Base-by-base conservation (phyloP, 2,329 filamentous ascomycete genomes). In the Byssoonygena ceratinophila region DNA sequence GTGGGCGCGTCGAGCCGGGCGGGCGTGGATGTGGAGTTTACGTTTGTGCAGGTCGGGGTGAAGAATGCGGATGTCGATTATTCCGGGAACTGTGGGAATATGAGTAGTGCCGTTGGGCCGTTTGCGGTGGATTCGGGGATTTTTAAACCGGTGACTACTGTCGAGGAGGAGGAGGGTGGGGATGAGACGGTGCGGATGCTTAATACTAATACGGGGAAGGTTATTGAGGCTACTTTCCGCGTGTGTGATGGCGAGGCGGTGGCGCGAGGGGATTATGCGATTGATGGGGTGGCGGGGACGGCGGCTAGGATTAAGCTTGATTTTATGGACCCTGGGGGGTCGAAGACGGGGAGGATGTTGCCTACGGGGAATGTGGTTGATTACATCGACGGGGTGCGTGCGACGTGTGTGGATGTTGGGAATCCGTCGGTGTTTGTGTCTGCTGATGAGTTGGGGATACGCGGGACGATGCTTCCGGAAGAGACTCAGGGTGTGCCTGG, bases 11-110 rank as follows among this genome's bases (percentile, higher is more conserved):
- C 80, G 2, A 62, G 66, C 1, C 68, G 72, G 14, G 55, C 64
- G 4, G 36, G 22, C 2, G 75, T 75, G 0, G 78, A 86, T 57
- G 72, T 87, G 11, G 80, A 85, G 54, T 87, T 83, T 61, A 88
- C 83, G 0, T 88, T 88, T 62, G 78, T 83, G 1, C 80, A 82
- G 36, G 71, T 87, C 5, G 83, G 83, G 2, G 76, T 87, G 51
- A 76, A 76, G 49, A 75, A 82, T 58, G 70, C 71, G 3, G 67
- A 71, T 29, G 73, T 88, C 1, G 84, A 87, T 60, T 76, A 79
- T 60, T 79, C 81, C 0, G 80, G 83, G 22, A 88, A 87, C 59
- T 87, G 84, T 62, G 84, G 84, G n/a, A 87, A 87, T 63, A 84
- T 88, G 81, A 79, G 74, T 4, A 75, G 77, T 37, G 76, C 80